Evolutionary conservation across 2,329 filamentous ascomycete species (phyloP).

Genomic region (Aspergillus sp.): DNA sequence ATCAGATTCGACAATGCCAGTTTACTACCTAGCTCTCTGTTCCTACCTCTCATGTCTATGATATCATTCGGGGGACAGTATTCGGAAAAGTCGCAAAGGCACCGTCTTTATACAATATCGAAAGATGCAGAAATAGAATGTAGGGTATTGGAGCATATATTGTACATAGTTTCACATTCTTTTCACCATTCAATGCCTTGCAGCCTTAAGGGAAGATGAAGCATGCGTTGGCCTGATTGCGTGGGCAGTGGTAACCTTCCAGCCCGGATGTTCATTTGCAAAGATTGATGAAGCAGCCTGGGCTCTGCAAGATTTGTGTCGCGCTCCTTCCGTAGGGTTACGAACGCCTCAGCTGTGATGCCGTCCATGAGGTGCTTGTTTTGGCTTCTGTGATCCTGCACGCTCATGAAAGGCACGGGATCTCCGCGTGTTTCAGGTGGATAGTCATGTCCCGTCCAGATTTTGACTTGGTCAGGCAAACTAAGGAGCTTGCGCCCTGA

Average conservation of each 20-base stretch:
- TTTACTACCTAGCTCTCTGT: too few relatives aligned
- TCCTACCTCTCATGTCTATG: too few relatives aligned
- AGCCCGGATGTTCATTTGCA: constrained; percentile 55
- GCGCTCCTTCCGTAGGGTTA: constrained; percentile 42
- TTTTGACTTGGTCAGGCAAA: constrained; percentile 44
- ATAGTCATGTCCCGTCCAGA: constrained; percentile 59
- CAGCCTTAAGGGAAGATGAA: constrained; percentile 30
- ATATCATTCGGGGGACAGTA: too few relatives aligned
- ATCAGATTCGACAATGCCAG: too few relatives aligned
- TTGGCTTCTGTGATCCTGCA: constrained; percentile 43
- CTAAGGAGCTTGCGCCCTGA: constrained; percentile 45
- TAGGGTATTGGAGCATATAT: not conserved
- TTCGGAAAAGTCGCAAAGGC: too few relatives aligned
- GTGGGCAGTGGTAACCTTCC: constrained; percentile 41
- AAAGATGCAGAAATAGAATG: too few relatives aligned
- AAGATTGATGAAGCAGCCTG: constrained; percentile 48
- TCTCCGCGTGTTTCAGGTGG: constrained; percentile 36
- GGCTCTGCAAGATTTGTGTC: constrained; percentile 47
- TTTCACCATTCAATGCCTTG: constrained; percentile 20
- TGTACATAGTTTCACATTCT: not conserved
- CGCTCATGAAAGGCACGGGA: constrained; percentile 44
- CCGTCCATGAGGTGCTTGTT: constrained; percentile 52
- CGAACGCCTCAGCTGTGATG: constrained; percentile 44
- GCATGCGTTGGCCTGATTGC: constrained; percentile 23
- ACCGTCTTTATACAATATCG: too few relatives aligned